Evolutionary conservation across 164 flowering plant species (phyloP), one percentile per base, ranked within the genome.

Genomic region (Annona cherimola): DNA sequence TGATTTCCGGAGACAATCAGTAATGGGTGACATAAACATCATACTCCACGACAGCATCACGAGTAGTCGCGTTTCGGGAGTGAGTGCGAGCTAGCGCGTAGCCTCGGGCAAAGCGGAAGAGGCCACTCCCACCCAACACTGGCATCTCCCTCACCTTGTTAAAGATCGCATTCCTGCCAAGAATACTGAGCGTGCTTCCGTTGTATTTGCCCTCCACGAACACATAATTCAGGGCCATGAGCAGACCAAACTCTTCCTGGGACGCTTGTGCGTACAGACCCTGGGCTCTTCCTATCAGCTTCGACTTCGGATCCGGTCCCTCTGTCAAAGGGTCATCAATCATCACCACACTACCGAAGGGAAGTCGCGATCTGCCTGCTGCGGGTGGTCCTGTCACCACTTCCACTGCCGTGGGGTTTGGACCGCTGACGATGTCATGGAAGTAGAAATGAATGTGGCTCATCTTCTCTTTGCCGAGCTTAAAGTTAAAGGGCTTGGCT

Each of bases 91-190:
- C 82, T 14, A 75, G 66, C 73, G 79, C 76, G 63, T 80, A 82
- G 5, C 84, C 86, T 1, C 82, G 77, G n/a, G 82, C 84, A 5
- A 81, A 69, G 67, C 84, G 73, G 63, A 84, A 82, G 35, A 72
- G 26, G 69, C 86, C 86, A 0, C 82, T 80, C 16, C 86, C 86
- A 20, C 86, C 86, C n/a, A 84, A 76, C 4, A 84, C 72, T 39
- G 86, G 81, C 84, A 84, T 75, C 69, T 84, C 86, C 61, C 83
- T 72, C 42, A 76, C 80, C 0, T 40, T 63, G 1, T 42, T 66
- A 82, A 80, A 73, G 42, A 78, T 66, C 43, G 80, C 77, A 61
- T 84, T 84, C 76, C 83, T 74, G 7, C 84, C 86, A 9, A 81
- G 44, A 16, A 84, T 74, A 44, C 84, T 80, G 42, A 84, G 69